A percentile compares a stretch with the other conserved stretches of the same genome.
These are phyloP conservation scores for Trametes coccinea DNA, from an alignment of 768 basidiomycete species.

Conservation along the genomic window DNA sequence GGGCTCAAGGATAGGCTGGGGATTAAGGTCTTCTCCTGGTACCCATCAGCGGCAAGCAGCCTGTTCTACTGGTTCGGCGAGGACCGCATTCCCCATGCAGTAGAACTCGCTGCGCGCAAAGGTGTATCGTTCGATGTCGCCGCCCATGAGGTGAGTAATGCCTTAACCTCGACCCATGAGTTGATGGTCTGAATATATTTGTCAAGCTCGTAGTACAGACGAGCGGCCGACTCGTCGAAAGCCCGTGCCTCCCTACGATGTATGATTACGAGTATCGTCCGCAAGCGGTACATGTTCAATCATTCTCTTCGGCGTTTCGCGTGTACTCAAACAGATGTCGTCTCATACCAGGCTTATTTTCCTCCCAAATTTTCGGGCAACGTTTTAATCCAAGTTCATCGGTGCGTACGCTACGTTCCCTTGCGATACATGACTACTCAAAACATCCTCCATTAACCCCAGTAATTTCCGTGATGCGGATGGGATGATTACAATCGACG, in stretches of 20 bases:
- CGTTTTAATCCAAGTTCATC: background rate
- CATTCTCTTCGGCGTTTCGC: background rate
- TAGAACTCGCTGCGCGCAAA: background rate
- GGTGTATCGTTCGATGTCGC: slow-evolving; percentile 4
- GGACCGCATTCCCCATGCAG: background rate
- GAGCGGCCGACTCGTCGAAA: background rate
- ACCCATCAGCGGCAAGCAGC: background rate
- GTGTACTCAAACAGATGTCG: background rate
- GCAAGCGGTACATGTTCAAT: background rate
- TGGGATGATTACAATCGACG: background rate
- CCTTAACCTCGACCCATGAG: too few relatives aligned
- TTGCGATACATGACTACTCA: too few relatives aligned
- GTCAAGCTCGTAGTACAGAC: background rate
- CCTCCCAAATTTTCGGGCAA: background rate
- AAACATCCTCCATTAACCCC: background rate
- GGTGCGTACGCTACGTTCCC: background rate
- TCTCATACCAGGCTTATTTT: background rate
- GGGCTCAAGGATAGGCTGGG: background rate
- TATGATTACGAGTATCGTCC: slow-evolving; percentile 1
- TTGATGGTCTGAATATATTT: too few relatives aligned
- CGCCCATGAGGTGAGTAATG: background rate
- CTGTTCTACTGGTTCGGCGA: background rate
- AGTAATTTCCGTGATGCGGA: background rate
- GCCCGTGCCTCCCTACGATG: background rate
- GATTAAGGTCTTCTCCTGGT: background rate